These are phyloP conservation scores for Yamadazyma pseudoaaseri DNA, from an alignment of 1,139 yeast species.

Conservation along the genomic window DNA sequence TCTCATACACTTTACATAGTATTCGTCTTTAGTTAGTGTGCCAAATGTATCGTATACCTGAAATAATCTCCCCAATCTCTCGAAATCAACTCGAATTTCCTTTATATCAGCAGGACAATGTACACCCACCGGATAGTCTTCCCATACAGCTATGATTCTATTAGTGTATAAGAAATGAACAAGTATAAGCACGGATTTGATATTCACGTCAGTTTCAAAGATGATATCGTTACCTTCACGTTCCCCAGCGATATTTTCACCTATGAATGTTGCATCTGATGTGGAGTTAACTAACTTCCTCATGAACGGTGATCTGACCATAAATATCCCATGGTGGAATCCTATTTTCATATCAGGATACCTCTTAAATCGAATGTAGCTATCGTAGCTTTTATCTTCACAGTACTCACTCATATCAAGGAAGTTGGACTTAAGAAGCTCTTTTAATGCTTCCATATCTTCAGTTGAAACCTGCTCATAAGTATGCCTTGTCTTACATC, in stretches of 20 bases:
- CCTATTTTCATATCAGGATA: constrained; percentile 23
- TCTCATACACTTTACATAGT: constrained; percentile 14
- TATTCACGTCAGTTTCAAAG: constrained; percentile 20
- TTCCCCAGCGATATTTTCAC: constrained; percentile 22
- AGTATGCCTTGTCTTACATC: constrained; percentile 16
- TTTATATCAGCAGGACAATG: constrained; percentile 20
- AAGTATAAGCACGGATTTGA: constrained; percentile 29
- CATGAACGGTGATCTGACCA: constrained; percentile 27
- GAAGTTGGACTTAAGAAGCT: constrained; percentile 3
- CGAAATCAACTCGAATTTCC: constrained; percentile 20
- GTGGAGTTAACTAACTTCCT: constrained; percentile 19
- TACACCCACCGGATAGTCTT: constrained; percentile 17
- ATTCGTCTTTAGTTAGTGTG: constrained; percentile 12
- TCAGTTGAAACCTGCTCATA: constrained; percentile 16
- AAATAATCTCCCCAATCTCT: constrained; percentile 19
- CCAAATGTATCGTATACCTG: constrained; percentile 18
- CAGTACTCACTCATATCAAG: constrained; percentile 2
- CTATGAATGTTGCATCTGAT: constrained; percentile 15
- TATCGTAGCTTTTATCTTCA: constrained; percentile 16
- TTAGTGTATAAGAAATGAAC: constrained; percentile 37
- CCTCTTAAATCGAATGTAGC: constrained; percentile 15
- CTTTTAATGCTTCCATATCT: constrained; percentile 9
- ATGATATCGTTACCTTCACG: constrained; percentile 17
- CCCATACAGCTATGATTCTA: constrained; percentile 25
- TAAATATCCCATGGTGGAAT: constrained; percentile 30